phyloP scores from a whole-genome alignment of 768 basidiomycete genomes.

The Fomitopsis pulvina region DNA sequence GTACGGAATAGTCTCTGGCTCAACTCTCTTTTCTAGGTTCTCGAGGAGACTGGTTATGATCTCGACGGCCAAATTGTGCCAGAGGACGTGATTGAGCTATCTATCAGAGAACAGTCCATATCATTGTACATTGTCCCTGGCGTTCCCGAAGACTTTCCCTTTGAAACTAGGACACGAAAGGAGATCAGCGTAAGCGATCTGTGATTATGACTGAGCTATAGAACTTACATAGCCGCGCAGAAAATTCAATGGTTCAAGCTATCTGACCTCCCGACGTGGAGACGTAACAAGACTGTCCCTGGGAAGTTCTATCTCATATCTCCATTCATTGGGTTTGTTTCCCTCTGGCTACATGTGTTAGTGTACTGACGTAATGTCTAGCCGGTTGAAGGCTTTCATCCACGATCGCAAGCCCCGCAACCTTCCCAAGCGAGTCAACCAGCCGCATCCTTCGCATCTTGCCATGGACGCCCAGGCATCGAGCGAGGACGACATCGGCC shows the following conservation, averaged over 20 bases:
- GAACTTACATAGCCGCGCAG: constrained; percentile 32
- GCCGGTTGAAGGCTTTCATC: constrained; percentile 62
- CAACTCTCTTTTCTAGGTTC: constrained; percentile 48
- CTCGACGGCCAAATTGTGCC: constrained; percentile 59
- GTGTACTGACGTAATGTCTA: constrained; percentile 20
- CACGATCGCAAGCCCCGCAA: constrained; percentile 53
- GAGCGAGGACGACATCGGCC: constrained; percentile 21
- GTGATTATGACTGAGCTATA: constrained; percentile 6
- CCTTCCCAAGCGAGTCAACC: constrained; percentile 32
- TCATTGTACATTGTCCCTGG: constrained; percentile 87
- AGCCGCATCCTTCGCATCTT: constrained; percentile 14
- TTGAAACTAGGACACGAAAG: constrained; percentile 92
- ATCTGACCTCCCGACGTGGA: constrained; percentile 90
- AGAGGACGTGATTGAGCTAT: constrained; percentile 71
- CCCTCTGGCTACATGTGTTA: background rate
- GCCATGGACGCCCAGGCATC: constrained; percentile 19
- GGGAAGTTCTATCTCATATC: constrained; percentile 94
- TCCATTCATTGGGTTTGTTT: constrained; percentile 79
- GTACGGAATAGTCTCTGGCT: constrained; percentile 1
- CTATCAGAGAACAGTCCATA: constrained; percentile 86
- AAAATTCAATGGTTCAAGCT: constrained; percentile 96
- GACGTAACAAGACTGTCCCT: constrained; percentile 55
- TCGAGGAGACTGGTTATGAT: constrained; percentile 97
- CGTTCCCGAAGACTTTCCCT: constrained; percentile 81
- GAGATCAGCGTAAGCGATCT: constrained; percentile 82